Conservation (phyloP, 164 flowering plant genomes). For the Tinospora cordifolia region DNA sequence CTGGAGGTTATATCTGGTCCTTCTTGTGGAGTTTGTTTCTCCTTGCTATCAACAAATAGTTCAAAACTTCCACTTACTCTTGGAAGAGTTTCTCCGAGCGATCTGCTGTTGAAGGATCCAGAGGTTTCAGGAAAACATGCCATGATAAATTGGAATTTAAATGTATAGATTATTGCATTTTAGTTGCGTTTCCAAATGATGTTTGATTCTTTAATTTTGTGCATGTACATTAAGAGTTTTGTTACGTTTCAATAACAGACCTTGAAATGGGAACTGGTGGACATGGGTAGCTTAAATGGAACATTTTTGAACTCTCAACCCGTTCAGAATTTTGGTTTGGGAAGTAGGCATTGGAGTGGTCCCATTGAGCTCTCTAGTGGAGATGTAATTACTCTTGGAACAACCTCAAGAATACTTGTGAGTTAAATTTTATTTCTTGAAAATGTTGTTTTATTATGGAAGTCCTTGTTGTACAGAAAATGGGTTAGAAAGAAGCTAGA, state of each 20-base stretch:
- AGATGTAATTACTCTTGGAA: constrained; percentile 81
- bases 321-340: constrained; percentile 49
- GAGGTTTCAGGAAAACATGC: constrained; percentile 99
- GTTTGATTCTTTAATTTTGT: not conserved
- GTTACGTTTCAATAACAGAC: constrained; percentile 43
- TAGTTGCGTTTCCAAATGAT: constrained; percentile 2
- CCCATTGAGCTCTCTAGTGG: constrained; percentile 71
- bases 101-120: constrained; percentile 59
- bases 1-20: constrained; percentile 89
- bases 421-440: constrained; percentile 24
- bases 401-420: constrained; percentile 64
- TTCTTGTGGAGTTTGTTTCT: constrained; percentile 48
- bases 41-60: constrained; percentile 44
- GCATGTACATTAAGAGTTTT: not conserved
- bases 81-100: constrained; percentile 88
- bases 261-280: constrained; percentile 87
- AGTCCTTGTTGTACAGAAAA: not conserved
- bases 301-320: constrained; percentile 67
- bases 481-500: no score
- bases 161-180: constrained; percentile 30
- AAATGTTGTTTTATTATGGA: not conserved
- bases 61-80: constrained; percentile 71
- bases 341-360: constrained; percentile 73
- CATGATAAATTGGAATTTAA: constrained; percentile 69
- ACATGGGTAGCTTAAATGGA: constrained; percentile 97